Base-by-base conservation (phyloP, 2,329 filamentous ascomycete genomes). In the Raffaelea arxii region DNA sequence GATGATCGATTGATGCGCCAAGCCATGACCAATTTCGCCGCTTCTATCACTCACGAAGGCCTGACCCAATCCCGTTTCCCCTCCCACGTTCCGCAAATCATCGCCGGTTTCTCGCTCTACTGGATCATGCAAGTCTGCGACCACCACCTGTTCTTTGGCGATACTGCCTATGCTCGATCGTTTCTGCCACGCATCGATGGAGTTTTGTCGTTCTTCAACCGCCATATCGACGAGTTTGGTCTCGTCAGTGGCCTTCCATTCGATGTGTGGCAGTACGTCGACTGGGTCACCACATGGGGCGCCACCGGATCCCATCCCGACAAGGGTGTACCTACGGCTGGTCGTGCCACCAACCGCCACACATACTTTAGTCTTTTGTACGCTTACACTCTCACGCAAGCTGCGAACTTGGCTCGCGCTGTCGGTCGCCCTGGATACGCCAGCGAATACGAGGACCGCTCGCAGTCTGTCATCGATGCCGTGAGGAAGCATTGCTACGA, bases 311-410 rank as follows among this genome's bases (percentile, higher is more conserved):
- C 30, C 5, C 50, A 52, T 24, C 44, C 46, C 1, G 50, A 52
- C 39, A 52, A 52, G 27, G 67, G 67, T 4, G 64, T 68, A 0
- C 66, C 66, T 0, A 62, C 62, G 0, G 61, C 64, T 0, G 65
- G 62, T 4, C 54, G 62, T 9, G 54, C 53, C 12, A 59, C 62
- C 2, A 66, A 66, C 41, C 46, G 59, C 4, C 63, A 65, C 49
- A 66, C 67, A 0, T 69, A 67, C 46, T 63, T 63, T 49, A 68
- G 60, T 43, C 53, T 65, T 55, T 52, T 69, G 0, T 68, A 66
- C 43, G 63, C 63, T 0, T 65, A 62, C 40, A 58, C 59, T 0
- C 53, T 70, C 0, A 55, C 58, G 4, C 54, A 60, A 24, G 60
- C 59, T 0, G 64, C 66, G 1, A 10, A 40, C 1, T 56, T 70